These are phyloP conservation scores for Xerocomus nothofagi DNA, from an alignment of 1,284 basidiomycete species.

Conservation along the genomic window DNA sequence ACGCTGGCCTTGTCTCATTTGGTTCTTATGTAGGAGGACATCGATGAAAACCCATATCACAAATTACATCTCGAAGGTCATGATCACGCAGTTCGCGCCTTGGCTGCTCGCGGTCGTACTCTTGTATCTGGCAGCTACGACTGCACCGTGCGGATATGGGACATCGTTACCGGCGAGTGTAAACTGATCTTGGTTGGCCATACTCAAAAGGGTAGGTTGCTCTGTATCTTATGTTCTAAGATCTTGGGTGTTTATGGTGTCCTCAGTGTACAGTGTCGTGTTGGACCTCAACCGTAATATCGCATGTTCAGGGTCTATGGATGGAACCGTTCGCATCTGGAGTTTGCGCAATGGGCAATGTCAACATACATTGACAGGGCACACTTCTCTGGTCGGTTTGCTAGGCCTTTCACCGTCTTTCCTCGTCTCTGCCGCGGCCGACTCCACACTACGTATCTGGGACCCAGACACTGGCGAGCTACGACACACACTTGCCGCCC, in stretches of 20 bases:
- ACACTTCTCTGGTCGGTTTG: slow-evolving; percentile 86
- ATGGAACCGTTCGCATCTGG: slow-evolving; percentile 93
- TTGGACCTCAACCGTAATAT: slow-evolving; percentile 82
- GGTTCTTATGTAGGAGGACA: slow-evolving; percentile 52
- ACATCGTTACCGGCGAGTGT: slow-evolving; percentile 84
- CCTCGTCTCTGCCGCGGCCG: slow-evolving; percentile 92
- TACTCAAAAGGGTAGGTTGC: slow-evolving; percentile 78
- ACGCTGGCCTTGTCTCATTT: slow-evolving; percentile 5
- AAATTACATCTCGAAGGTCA: slow-evolving; percentile 83
- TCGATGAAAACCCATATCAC: slow-evolving; percentile 89
- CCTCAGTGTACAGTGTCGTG: slow-evolving; percentile 85
- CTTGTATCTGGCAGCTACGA: slow-evolving; percentile 96
- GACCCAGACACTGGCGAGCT: slow-evolving; percentile 81
- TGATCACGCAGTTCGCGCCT: slow-evolving; percentile 85
- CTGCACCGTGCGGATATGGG: slow-evolving; percentile 91
- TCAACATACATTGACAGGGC: slow-evolving; percentile 78
- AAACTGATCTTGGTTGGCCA: slow-evolving; percentile 83
- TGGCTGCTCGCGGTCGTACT: slow-evolving; percentile 87
- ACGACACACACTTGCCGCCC: slow-evolving; percentile 79
- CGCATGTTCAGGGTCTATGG: slow-evolving; percentile 95
- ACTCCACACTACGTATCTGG: slow-evolving; percentile 92
- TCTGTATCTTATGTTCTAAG: background rate
- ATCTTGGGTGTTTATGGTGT: slow-evolving; percentile 6
- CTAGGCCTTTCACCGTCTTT: slow-evolving; percentile 84
- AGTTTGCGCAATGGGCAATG: slow-evolving; percentile 79